Base-by-base conservation (phyloP, 1,284 basidiomycete species). In the Puccinia hordei region DNA sequence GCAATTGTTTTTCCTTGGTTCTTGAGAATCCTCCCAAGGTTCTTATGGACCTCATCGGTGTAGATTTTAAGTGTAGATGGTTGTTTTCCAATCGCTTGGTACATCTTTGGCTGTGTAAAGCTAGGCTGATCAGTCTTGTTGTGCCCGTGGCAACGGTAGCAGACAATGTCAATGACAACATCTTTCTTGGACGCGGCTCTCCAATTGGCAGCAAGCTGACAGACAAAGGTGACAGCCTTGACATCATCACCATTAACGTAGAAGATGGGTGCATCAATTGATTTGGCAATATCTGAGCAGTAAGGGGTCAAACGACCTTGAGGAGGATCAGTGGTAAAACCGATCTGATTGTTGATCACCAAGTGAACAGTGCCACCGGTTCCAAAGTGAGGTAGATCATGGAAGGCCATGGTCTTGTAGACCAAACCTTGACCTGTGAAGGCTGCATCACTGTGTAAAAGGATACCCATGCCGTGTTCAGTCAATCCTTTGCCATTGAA, bases 271-370 rank as follows among this genome's bases (percentile, higher is more conserved):
- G 97, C 91, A 85, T 99, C 97, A 85, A 98, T 98, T 71, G 94
- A 91, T 87, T 99, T n/a, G n/a, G n/a, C n/a, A n/a, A n/a, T n/a
- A n/a, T n/a, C n/a, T n/a, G n/a, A n/a, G n/a, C n/a, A n/a, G 88
- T 99, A 99, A 57, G 97, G 93, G 1, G 97, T 99, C 19, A 96
- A 99, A 82, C 96, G 95, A 75, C 95, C 88, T 88, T 98, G 98
- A 82, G 95, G 92, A 71, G 97, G 97, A 86, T 98, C 96, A 80
- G 97, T 99, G 81, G 97, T 99, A 89, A 99, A 99, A 83, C 97
- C 97, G 82, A 99, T 98, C 87, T 99, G 97, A 88, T 99, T 99
- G 89, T 99, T 99, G 84, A 99, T 95, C 84, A 99, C 95, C 83
- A 99, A 88, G 86, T 99, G 97, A 84, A 99, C 93, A 66, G 97